Conservation (phyloP, 1,139 yeast genomes). For the Scheffersomyces lignicola region DNA sequence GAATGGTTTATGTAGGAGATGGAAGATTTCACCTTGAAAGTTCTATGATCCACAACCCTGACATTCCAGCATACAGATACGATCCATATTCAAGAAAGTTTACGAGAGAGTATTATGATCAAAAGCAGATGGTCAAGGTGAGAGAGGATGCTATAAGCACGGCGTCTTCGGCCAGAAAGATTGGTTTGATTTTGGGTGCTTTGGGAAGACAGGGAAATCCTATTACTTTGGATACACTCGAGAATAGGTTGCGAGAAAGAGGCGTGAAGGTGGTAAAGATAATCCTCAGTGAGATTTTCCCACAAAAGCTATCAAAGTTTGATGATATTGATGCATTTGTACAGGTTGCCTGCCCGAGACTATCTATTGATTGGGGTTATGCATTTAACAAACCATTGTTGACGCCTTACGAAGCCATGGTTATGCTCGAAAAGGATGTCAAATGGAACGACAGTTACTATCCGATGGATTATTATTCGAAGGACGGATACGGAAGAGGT, state of each 20-base stretch:
- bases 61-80: slow-evolving; percentile 85
- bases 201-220: slow-evolving; percentile 95
- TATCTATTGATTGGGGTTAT: slow-evolving; percentile 98
- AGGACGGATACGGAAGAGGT: slow-evolving; percentile 94
- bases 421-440: slow-evolving; percentile 70
- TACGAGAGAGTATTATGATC: slow-evolving; percentile 87
- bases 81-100: slow-evolving; percentile 94
- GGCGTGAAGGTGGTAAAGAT: slow-evolving; percentile 79
- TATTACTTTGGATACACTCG: slow-evolving; percentile 66
- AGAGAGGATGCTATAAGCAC: slow-evolving; percentile 68
- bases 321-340: slow-evolving; percentile 93
- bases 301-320: slow-evolving; percentile 90
- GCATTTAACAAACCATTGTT: slow-evolving; percentile 89
- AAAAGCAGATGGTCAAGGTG: slow-evolving; percentile 71
- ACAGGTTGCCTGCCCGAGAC: slow-evolving; percentile 96
- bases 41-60: slow-evolving; percentile 96
- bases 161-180: slow-evolving; percentile 62
- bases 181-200: slow-evolving; percentile 92
- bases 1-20: slow-evolving; percentile 91
- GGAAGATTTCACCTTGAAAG: slow-evolving; percentile 95
- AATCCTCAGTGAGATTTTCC: slow-evolving; percentile 88
- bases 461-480: slow-evolving; percentile 95
- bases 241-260: slow-evolving; percentile 46
- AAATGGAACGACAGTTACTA: slow-evolving; percentile 68
- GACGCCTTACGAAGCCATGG: slow-evolving; percentile 97